phyloP scores from a whole-genome alignment of 2,329 filamentous ascomycete genomes.

The Exserohilum rostratum region DNA sequence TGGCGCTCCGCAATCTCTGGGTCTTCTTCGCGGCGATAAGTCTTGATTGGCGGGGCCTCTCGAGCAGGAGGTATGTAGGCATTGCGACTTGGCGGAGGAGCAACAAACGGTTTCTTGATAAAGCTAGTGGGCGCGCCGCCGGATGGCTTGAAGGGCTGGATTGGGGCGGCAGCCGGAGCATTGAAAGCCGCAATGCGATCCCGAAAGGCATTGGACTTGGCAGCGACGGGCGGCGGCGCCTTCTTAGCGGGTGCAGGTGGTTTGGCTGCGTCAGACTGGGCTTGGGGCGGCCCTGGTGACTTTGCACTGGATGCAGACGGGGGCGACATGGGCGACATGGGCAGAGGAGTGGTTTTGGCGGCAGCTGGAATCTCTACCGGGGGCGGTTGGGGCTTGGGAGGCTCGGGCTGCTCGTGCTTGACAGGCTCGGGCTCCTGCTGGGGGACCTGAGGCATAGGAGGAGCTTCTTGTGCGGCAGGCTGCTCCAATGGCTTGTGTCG shows the following conservation, averaged over 20 bases:
- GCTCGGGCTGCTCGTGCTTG: conserved; percentile 35
- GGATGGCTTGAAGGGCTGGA: conserved; percentile 84
- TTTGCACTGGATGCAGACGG: conserved; percentile 30
- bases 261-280: conserved; percentile 49
- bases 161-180: conserved; percentile 80
- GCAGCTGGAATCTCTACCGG: conserved; percentile 41
- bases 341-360: conserved; percentile 29
- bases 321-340: conserved; percentile 38
- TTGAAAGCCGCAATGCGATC: conserved; percentile 98
- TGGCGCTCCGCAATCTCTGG: conserved; percentile 68
- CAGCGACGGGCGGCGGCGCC: conserved; percentile 69
- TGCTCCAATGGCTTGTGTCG: conserved; percentile 55
- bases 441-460: conserved; percentile 35
- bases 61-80: conserved; percentile 81
- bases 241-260: conserved; percentile 52
- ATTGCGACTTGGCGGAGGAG: conserved; percentile 90
- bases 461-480: conserved; percentile 34
- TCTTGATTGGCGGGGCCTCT: conserved; percentile 72
- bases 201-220: conserved; percentile 88
- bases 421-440: conserved; percentile 35
- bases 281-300: conserved; percentile 25
- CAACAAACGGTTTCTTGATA: conserved; percentile 96
- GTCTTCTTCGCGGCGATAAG: conserved; percentile 89
- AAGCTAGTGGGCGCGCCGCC: conserved; percentile 69
- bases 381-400: conserved; percentile 48